phyloP scores from a whole-genome alignment of 73 alveolate genomes.

The Tetrahymena elliotti region DNA sequence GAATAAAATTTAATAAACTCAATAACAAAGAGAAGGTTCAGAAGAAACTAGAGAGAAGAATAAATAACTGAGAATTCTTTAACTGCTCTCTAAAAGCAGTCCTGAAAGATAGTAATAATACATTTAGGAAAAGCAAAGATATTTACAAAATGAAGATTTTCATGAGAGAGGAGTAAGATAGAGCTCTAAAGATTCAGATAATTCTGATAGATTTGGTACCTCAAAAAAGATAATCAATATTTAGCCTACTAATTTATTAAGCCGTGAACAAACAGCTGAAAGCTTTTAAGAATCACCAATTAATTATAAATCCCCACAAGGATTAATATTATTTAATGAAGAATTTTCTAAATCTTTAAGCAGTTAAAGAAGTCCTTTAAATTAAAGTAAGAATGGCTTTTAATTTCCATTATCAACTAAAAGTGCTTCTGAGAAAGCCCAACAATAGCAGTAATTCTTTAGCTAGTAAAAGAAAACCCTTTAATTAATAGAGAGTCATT shows the following conservation, averaged over 20 bases:
- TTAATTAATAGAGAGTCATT: background rate
- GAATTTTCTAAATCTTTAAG: background rate
- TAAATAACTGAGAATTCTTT: background rate
- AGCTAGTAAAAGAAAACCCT: background rate
- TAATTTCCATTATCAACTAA: background rate
- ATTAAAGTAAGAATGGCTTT: background rate
- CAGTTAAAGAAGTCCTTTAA: background rate
- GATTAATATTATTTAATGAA: background rate
- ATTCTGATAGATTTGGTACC: background rate
- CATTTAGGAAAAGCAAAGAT: background rate
- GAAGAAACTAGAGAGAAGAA: background rate
- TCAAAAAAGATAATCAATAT: background rate
- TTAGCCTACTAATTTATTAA: background rate
- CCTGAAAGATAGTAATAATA: background rate
- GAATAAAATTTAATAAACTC: background rate
- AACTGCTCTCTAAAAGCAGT: background rate
- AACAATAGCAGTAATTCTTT: background rate
- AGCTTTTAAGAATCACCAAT: background rate
- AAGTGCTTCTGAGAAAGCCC: background rate
- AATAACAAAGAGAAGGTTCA: background rate
- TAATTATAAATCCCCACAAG: background rate
- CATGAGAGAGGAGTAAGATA: background rate
- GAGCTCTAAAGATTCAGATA: background rate
- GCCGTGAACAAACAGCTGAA: background rate
- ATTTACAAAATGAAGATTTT: background rate